Evolutionary conservation across 208 protist species (phyloP).

Genomic region (Crithidia sp.): DNA sequence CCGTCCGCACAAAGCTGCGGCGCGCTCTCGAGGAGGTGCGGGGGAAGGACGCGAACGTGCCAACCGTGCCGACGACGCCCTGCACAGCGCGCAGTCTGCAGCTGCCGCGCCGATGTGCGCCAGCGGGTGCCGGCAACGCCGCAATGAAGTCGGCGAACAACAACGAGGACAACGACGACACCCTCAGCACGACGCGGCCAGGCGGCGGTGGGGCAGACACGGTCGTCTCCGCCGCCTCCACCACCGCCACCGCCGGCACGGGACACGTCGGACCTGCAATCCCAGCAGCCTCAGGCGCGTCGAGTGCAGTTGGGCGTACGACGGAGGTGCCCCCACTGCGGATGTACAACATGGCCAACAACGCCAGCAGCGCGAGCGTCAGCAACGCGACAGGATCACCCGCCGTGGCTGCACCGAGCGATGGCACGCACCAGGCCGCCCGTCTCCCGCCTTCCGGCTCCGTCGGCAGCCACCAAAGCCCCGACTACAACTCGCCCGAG

Average conservation of each 20-base stretch:
- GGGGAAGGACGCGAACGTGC: slow-evolving; percentile 13
- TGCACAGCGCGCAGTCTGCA: slow-evolving; percentile 12
- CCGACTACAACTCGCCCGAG: slow-evolving; percentile 23
- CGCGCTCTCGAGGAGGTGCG: slow-evolving; percentile 23
- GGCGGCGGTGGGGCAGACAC: slow-evolving; percentile 7
- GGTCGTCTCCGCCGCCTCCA: background rate
- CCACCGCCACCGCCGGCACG: background rate
- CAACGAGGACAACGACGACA: slow-evolving; percentile 13
- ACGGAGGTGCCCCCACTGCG: slow-evolving; percentile 32
- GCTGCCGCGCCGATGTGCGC: slow-evolving; percentile 3
- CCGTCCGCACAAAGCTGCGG: slow-evolving; percentile 35
- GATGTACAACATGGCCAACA: slow-evolving; percentile 10
- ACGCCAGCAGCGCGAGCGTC: background rate
- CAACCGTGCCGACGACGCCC: slow-evolving; percentile 9
- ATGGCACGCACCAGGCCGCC: background rate
- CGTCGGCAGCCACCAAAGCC: slow-evolving; percentile 8
- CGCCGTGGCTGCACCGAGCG: background rate
- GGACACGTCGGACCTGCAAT: background rate
- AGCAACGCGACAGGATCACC: background rate
- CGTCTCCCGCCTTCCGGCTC: background rate
- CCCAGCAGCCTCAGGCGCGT: background rate
- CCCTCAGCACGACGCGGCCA: background rate
- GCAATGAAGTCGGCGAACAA: background rate
- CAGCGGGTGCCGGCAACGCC: background rate
- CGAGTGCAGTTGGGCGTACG: slow-evolving; percentile 3